Percentiles rank a stretch among this genome's conserved stretches.
phyloP scores from a whole-genome alignment of 495 filamentous ascomycete species.

The Penicillium arizonense region DNA sequence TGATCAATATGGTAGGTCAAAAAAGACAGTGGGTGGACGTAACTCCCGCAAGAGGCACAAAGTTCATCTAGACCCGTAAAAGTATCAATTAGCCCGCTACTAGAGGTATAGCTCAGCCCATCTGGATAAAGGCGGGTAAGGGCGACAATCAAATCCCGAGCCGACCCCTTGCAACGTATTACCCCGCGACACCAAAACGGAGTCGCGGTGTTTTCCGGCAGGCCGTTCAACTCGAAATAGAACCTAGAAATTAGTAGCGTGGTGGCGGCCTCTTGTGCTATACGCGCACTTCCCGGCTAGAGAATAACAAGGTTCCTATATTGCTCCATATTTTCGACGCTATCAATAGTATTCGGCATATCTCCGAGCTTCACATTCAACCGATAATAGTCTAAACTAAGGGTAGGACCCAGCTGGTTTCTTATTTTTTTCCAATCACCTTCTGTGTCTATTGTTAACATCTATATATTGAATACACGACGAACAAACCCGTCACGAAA shows the following conservation, averaged over 20 bases:
- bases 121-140: conserved; percentile 13
- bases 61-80: conserved; percentile 12
- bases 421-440: too few relatives aligned
- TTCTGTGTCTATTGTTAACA: too few relatives aligned
- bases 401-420: too few relatives aligned
- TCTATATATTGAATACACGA: too few relatives aligned
- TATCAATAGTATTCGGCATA: too few relatives aligned
- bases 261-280: conserved; percentile 14
- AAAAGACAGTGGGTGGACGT: conserved; percentile 12
- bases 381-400: too few relatives aligned
- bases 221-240: conserved; percentile 9
- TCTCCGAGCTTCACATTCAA: too few relatives aligned
- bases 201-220: conserved; percentile 7
- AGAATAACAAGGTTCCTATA: conserved; percentile 21
- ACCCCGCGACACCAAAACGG: conserved; percentile 16
- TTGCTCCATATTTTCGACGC: conserved; percentile 15
- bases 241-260: conserved; percentile 21
- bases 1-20: conserved; percentile 9
- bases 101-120: conserved; percentile 12
- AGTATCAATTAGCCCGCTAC: conserved; percentile 8
- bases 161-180: conserved; percentile 19
- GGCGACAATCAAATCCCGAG: conserved; percentile 10
- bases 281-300: conserved; percentile 13
- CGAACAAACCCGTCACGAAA: too few relatives aligned
- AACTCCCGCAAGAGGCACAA: conserved; percentile 15